phyloP scores from a whole-genome alignment of 2,329 filamentous ascomycete species.

The Colletotrichum melonis region DNA sequence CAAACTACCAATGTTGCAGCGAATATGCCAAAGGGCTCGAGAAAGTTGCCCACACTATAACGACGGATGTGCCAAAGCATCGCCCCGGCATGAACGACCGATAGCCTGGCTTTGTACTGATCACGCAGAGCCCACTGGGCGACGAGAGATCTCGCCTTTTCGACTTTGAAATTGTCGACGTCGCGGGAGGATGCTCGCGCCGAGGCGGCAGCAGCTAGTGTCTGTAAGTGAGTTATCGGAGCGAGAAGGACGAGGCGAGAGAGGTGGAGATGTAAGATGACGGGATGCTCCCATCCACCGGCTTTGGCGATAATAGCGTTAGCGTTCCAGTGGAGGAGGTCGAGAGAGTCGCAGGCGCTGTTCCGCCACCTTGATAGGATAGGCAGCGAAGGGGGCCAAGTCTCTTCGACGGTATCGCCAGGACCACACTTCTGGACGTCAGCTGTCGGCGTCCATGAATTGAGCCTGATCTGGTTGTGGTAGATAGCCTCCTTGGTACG shows the following conservation, averaged over 20 bases:
- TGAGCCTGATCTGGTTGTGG: constrained; percentile 42
- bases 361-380: constrained; percentile 51
- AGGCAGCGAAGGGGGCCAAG: constrained; percentile 32
- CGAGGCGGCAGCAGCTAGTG: constrained; percentile 40
- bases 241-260: constrained; percentile 63
- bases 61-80: constrained; percentile 59
- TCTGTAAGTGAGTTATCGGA: constrained; percentile 58
- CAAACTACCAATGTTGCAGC: constrained; percentile 52
- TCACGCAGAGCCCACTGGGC: constrained; percentile 40
- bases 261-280: constrained; percentile 65
- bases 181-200: constrained; percentile 26
- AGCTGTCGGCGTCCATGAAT: constrained; percentile 40
- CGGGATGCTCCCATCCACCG: constrained; percentile 64
- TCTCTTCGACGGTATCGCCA: constrained; percentile 8
- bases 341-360: constrained; percentile 58
- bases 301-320: constrained; percentile 61
- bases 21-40: constrained; percentile 51
- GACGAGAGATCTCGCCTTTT: constrained; percentile 12
- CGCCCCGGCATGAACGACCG: constrained; percentile 56
- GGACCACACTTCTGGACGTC: constrained; percentile 12
- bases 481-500: constrained; percentile 45
- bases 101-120: constrained; percentile 57
- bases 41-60: constrained; percentile 53
- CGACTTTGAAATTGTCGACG: neutral
- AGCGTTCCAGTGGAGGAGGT: constrained; percentile 69